Percentiles rank a stretch among this genome's conserved stretches.
Conservation (phyloP, 805 yeast genomes). For the Hanseniaspora valbyensis region DNA sequence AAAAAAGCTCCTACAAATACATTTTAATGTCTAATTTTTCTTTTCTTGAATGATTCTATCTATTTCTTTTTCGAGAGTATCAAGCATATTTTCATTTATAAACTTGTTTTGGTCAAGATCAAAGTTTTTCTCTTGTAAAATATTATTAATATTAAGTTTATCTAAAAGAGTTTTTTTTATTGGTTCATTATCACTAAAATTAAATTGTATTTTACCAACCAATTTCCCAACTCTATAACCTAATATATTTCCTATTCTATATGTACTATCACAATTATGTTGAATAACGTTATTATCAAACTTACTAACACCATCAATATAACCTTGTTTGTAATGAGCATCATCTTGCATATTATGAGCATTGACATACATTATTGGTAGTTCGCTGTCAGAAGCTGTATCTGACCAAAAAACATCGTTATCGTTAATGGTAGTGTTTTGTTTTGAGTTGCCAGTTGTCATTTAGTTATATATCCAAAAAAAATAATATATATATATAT, state of each 20-base stretch:
- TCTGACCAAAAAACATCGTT: slow-evolving; percentile 5
- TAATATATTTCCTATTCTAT: slow-evolving; percentile 58
- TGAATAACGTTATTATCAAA: slow-evolving; percentile 65
- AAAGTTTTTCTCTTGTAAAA: slow-evolving; percentile 47
- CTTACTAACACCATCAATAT: slow-evolving; percentile 62
- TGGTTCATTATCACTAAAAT: slow-evolving; percentile 19
- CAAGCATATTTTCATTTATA: slow-evolving; percentile 27
- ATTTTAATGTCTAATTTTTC: background rate
- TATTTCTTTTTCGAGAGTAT: slow-evolving; percentile 35
- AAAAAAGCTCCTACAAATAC: background rate
- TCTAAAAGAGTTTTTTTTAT: slow-evolving; percentile 26
- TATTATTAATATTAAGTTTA: slow-evolving; percentile 49
- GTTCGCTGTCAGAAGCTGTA: background rate
- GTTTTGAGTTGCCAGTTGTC: too few species aligned
- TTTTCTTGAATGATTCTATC: slow-evolving; percentile 20
- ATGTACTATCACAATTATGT: slow-evolving; percentile 70
- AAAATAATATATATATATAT: too few species aligned
- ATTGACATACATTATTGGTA: background rate
- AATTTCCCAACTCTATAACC: slow-evolving; percentile 59
- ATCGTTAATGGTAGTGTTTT: too few species aligned
- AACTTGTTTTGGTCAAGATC: slow-evolving; percentile 36
- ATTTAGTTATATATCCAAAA: too few species aligned
- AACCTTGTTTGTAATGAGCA: slow-evolving; percentile 68
- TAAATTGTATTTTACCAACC: slow-evolving; percentile 40
- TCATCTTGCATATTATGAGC: slow-evolving; percentile 36